These are phyloP conservation scores for Globisporangium abappressorium DNA, from an alignment of 352 stramenopile species.

Conservation along the genomic window DNA sequence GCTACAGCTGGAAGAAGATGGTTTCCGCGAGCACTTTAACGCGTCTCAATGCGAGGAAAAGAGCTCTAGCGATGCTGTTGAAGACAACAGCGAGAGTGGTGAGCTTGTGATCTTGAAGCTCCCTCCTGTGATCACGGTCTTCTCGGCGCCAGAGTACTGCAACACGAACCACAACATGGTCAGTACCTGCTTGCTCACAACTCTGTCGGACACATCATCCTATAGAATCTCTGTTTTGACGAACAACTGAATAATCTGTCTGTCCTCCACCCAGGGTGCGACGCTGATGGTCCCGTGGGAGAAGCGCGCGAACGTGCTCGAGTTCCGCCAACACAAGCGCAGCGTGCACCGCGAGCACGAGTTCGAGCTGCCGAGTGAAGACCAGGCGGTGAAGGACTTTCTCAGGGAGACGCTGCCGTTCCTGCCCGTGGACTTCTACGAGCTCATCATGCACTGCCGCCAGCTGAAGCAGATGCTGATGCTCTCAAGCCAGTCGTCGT, in stretches of 20 bases:
- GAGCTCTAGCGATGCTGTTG: neutral
- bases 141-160: slow-evolving; percentile 84
- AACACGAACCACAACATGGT: slow-evolving; percentile 80
- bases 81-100: slow-evolving; percentile 5
- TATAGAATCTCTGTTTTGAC: neutral
- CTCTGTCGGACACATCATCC: neutral
- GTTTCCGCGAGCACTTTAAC: slow-evolving; percentile 71
- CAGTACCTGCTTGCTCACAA: neutral
- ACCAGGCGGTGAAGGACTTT: slow-evolving; percentile 49
- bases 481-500: slow-evolving; percentile 16
- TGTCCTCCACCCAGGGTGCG: slow-evolving; percentile 34
- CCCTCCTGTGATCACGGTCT: slow-evolving; percentile 72
- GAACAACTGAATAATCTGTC: neutral
- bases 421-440: slow-evolving; percentile 76
- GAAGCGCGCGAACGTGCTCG: slow-evolving; percentile 26
- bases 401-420: slow-evolving; percentile 63
- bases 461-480: slow-evolving; percentile 32
- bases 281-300: slow-evolving; percentile 69
- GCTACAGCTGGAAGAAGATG: slow-evolving; percentile 57
- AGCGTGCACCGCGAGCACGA: slow-evolving; percentile 50
- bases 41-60: neutral
- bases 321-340: slow-evolving; percentile 73
- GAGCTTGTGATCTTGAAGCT: slow-evolving; percentile 23
- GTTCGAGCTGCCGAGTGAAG: slow-evolving; percentile 53
- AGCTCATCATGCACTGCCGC: slow-evolving; percentile 60